A percentile compares a stretch with the other conserved stretches of the same genome.
Conservation (phyloP, 495 filamentous ascomycete species). For the Penicillium canescens region DNA sequence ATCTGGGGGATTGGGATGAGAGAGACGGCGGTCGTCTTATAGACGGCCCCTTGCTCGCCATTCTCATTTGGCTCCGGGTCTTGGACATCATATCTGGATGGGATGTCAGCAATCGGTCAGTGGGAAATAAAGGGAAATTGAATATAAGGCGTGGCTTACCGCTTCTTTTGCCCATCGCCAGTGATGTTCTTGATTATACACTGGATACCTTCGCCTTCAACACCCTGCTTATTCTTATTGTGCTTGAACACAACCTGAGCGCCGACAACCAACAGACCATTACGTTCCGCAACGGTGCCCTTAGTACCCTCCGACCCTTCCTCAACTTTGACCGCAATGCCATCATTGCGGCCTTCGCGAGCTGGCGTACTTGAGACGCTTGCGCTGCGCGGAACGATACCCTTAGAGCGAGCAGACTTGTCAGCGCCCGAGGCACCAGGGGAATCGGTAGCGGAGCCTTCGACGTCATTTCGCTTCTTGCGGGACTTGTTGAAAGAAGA, state of each 20-base stretch:
- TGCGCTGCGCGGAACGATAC: slow-evolving; percentile 51
- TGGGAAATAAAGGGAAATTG: slow-evolving; percentile 3
- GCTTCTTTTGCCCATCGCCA: slow-evolving; percentile 82
- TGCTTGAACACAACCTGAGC: slow-evolving; percentile 87
- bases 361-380: slow-evolving; percentile 53
- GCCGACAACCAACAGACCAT: slow-evolving; percentile 60
- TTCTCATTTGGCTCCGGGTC: slow-evolving; percentile 88
- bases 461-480: slow-evolving; percentile 69
- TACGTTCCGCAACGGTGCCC: slow-evolving; percentile 49
- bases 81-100: slow-evolving; percentile 81
- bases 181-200: slow-evolving; percentile 82
- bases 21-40: slow-evolving; percentile 73
- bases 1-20: slow-evolving; percentile 80
- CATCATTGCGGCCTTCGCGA: slow-evolving; percentile 42
- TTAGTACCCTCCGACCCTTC: slow-evolving; percentile 55
- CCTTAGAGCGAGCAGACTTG: slow-evolving; percentile 47
- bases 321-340: slow-evolving; percentile 52
- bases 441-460: slow-evolving; percentile 68
- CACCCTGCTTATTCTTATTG: slow-evolving; percentile 66
- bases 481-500: slow-evolving; percentile 52
- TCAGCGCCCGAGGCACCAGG: slow-evolving; percentile 62
- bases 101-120: slow-evolving; percentile 9
- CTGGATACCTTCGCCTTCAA: slow-evolving; percentile 73
- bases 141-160: slow-evolving; percentile 35
- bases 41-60: slow-evolving; percentile 68